Evolutionary conservation across 306 rosid species (phyloP).

Genomic region (Vigna angularis): DNA sequence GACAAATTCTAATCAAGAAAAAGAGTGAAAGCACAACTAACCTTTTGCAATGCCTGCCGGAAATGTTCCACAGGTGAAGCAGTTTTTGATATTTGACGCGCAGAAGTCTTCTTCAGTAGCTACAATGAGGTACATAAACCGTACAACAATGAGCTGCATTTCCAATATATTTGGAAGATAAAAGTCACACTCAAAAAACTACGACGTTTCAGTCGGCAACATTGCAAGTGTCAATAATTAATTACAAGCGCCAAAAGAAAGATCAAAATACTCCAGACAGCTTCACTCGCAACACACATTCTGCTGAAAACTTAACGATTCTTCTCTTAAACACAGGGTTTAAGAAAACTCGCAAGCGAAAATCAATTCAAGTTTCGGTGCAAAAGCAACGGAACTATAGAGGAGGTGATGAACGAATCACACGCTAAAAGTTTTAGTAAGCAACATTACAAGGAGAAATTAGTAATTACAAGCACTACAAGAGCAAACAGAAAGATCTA

Average conservation of each 20-base stretch:
- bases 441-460: background rate
- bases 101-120: constrained; percentile 91
- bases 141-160: constrained; percentile 77
- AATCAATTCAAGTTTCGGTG: background rate
- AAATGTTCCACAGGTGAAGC: constrained; percentile 90
- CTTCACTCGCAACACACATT: background rate
- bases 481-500: background rate
- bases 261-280: constrained; percentile 24
- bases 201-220: constrained; percentile 1
- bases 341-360: background rate
- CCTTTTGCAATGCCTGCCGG: constrained; percentile 80
- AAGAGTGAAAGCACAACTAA: constrained; percentile 43
- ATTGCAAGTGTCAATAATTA: background rate
- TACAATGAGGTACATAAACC: constrained; percentile 71
- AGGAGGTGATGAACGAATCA: background rate
- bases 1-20: constrained; percentile 4
- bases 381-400: background rate
- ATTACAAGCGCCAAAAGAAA: background rate
- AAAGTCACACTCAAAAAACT: constrained; percentile 25
- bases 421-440: constrained; percentile 20
- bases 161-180: constrained; percentile 40
- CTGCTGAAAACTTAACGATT: background rate
- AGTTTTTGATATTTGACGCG: constrained; percentile 79
- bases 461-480: background rate
- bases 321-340: background rate